phyloP scores from a whole-genome alignment of 306 rosid species.

The Quercus suber region DNA sequence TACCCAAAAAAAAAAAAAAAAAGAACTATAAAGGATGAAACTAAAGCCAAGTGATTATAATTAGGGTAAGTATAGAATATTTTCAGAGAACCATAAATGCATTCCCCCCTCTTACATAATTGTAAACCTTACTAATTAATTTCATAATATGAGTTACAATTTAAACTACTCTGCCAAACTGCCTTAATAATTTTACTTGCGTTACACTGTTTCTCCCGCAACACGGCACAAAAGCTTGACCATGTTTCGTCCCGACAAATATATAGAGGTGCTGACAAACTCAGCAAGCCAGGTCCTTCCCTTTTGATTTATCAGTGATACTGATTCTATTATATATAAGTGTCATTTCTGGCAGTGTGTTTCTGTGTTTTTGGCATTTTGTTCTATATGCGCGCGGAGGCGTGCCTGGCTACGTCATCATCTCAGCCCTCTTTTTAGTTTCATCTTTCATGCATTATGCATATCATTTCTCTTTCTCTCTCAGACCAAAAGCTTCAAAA shows the following conservation, averaged over 20 bases:
- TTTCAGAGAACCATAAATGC: fast-evolving
- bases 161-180: too few relatives aligned
- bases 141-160: too few relatives aligned
- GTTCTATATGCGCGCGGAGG: slow-evolving; percentile 22
- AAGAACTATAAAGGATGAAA: too few relatives aligned
- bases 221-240: background rate
- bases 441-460: background rate
- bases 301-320: background rate
- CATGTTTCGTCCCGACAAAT: slow-evolving; percentile 6
- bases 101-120: fast-evolving
- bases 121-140: too few relatives aligned
- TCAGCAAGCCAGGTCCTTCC: background rate
- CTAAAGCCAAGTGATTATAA: too few relatives aligned
- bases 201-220: background rate
- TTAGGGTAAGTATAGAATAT: too few relatives aligned
- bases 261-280: background rate
- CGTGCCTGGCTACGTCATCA: slow-evolving; percentile 41
- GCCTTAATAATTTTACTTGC: too few relatives aligned
- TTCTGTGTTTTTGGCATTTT: background rate
- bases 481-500: background rate
- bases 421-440: slow-evolving; percentile 9
- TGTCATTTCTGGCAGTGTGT: background rate
- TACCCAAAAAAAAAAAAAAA: too few relatives aligned
- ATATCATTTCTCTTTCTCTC: background rate
- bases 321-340: background rate